Base-by-base conservation (phyloP, 2,329 filamentous ascomycete species). In the Nemania bipapillata region DNA sequence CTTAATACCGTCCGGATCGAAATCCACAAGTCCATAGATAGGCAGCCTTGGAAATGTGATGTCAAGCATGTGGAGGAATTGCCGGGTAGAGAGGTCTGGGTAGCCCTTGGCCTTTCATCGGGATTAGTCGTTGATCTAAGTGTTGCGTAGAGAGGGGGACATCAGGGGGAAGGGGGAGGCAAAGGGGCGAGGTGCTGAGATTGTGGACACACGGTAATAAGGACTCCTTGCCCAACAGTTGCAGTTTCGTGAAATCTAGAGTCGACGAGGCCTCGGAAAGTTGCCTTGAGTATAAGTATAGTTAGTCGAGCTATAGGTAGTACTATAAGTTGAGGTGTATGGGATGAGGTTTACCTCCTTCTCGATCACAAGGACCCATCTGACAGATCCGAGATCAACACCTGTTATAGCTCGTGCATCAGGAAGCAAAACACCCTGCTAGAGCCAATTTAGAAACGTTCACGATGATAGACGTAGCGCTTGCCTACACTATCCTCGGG, bases 341-440 rank as follows among this genome's bases (percentile, higher is more conserved):
- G 12, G 8, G 40, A 5, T 9, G 9, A n/a, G 6, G 9, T 2
- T 78, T 72, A 89, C 91, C 83, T 96, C 92, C 80, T 96, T 95
- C 76, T 96, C 92, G 59, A 95, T 86, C 0, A 95, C 86, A 0
- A 95, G 80, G 50, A 94, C 81, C 91, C 90, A 94, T 62, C 82
- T 81, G 1, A 86, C 79, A 0, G 74, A 67, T 0, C 78, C 77
- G n/a, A 90, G 78, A 45, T 88, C 79, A 1, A 92, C 73, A 2
- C 76, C 76, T 0, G 83, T 79, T 12, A 90, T 82, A 0, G 85
- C 83, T 57, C 80, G 81, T 2, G 84, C 72, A 6, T 81, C 81
- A 0, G 91, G 91, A 8, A 95, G 82, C 0, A 90, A 80, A 4
- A 86, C 80, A 1, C 91, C 90, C 86, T 91, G 49, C 70, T 72